Percentiles rank a stretch among this genome's conserved stretches.
Conservation (phyloP, 441 rosid genomes). For the Mallotus japonicus region DNA sequence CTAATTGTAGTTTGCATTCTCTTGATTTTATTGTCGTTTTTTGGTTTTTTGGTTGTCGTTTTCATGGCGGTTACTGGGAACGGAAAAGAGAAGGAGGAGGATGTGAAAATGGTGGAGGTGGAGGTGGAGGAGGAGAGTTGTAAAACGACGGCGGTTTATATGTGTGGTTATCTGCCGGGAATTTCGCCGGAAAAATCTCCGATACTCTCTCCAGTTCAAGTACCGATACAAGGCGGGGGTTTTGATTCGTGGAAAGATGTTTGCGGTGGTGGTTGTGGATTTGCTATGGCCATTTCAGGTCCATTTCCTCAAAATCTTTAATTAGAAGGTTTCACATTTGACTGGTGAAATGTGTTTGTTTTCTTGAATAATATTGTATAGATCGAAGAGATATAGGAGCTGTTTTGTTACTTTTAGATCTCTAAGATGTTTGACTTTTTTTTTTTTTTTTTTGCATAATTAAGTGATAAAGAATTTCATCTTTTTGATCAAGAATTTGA, state of each 20-base stretch:
- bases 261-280: constrained; percentile 87
- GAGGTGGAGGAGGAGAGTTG: constrained; percentile 32
- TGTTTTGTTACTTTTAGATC: no score
- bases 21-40: no score
- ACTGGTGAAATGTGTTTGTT: no score
- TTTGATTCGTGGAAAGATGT: constrained; percentile 62
- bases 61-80: constrained; percentile 33
- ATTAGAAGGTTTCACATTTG: no score
- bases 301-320: background rate
- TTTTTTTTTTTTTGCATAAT: background rate
- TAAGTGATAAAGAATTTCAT: background rate
- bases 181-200: constrained; percentile 77
- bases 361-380: no score
- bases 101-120: constrained; percentile 27
- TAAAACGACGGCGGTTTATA: constrained; percentile 39
- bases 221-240: constrained; percentile 22
- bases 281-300: constrained; percentile 92
- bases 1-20: no score
- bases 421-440: no score
- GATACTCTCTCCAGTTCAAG: constrained; percentile 51
- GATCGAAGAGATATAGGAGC: no score
- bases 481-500: background rate
- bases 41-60: background rate
- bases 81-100: constrained; percentile 23
- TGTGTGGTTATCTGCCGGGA: constrained; percentile 94